phyloP scores from a whole-genome alignment of 352 stramenopile genomes.

The Globisporangium emineosum region DNA sequence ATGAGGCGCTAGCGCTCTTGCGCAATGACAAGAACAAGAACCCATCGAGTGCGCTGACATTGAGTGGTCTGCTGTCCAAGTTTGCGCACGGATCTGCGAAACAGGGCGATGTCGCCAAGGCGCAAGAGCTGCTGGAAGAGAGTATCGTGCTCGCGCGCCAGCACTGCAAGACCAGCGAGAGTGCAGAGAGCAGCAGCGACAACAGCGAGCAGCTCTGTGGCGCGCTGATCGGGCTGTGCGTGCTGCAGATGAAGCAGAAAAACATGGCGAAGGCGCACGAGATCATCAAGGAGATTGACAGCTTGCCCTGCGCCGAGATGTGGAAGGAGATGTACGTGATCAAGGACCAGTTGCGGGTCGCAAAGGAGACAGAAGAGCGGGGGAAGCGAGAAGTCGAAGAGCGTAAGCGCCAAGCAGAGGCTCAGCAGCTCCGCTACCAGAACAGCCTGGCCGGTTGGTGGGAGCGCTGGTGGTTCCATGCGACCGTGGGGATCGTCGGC shows the following conservation, averaged over 20 bases:
- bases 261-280: slow-evolving; percentile 27
- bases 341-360: slow-evolving; percentile 32
- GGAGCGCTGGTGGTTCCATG: slow-evolving; percentile 21
- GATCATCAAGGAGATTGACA: slow-evolving; percentile 44
- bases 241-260: slow-evolving; percentile 48
- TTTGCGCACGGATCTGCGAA: slow-evolving; percentile 30
- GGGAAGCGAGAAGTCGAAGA: slow-evolving; percentile 5
- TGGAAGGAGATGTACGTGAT: slow-evolving; percentile 41
- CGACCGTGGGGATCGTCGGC: slow-evolving; percentile 16
- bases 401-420: neutral
- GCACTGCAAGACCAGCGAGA: slow-evolving; percentile 11
- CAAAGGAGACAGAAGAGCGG: slow-evolving; percentile 3
- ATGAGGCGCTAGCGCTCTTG: slow-evolving; percentile 27
- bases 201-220: slow-evolving; percentile 34
- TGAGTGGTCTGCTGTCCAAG: slow-evolving; percentile 28
- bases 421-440: slow-evolving; percentile 1
- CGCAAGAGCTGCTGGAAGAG: slow-evolving; percentile 33
- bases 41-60: slow-evolving; percentile 6
- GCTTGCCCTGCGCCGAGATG: slow-evolving; percentile 24
- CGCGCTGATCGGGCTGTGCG: slow-evolving; percentile 51
- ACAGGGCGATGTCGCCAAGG: slow-evolving; percentile 24
- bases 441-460: slow-evolving; percentile 18
- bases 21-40: slow-evolving; percentile 18
- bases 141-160: slow-evolving; percentile 24
- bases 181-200: neutral